Evolutionary conservation across 805 yeast species (phyloP).

Genomic region (Nakazawaea ambrosiae): DNA sequence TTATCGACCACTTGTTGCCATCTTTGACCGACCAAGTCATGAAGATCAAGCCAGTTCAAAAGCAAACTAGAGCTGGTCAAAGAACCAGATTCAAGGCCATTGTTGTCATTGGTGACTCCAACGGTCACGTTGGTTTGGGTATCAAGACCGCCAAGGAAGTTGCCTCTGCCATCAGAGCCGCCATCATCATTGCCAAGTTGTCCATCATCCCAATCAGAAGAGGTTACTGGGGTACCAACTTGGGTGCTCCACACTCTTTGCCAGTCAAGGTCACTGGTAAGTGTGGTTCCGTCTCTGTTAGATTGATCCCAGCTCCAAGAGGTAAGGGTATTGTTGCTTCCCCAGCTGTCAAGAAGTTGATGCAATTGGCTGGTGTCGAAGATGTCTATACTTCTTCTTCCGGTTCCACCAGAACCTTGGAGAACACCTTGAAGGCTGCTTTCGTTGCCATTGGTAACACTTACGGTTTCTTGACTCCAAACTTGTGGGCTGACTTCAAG

Average conservation of each 20-base stretch:
- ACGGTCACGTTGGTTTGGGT: constrained; percentile 99
- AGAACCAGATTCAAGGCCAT: constrained; percentile 99
- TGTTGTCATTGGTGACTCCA: constrained; percentile 98
- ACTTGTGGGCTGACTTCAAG: constrained; percentile 89
- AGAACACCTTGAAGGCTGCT: constrained; percentile 99
- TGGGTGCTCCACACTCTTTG: constrained; percentile 99
- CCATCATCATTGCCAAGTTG: constrained; percentile 97
- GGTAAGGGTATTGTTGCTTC: constrained; percentile 99
- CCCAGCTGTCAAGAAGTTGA: constrained; percentile 97
- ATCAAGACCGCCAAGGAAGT: constrained; percentile 99
- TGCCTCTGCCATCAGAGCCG: constrained; percentile 99
- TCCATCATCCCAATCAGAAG: constrained; percentile 99
- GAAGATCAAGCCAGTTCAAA: constrained; percentile 99
- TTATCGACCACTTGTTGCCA: constrained; percentile 95
- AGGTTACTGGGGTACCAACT: constrained; percentile 99
- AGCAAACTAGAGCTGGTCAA: constrained; percentile 99
- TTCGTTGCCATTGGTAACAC: constrained; percentile 99
- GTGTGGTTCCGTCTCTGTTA: constrained; percentile 99
- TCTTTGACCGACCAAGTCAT: constrained; percentile 96
- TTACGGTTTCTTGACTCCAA: constrained; percentile 99
- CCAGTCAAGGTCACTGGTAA: constrained; percentile 98
- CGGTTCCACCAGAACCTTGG: constrained; percentile 99
- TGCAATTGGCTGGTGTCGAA: constrained; percentile 99
- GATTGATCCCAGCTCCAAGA: constrained; percentile 99
- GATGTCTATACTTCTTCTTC: constrained; percentile 98